Evolutionary conservation across 2,329 filamentous ascomycete species (phyloP), one percentile per base, ranked within the genome.

Genomic region (Fusarium camptoceras): DNA sequence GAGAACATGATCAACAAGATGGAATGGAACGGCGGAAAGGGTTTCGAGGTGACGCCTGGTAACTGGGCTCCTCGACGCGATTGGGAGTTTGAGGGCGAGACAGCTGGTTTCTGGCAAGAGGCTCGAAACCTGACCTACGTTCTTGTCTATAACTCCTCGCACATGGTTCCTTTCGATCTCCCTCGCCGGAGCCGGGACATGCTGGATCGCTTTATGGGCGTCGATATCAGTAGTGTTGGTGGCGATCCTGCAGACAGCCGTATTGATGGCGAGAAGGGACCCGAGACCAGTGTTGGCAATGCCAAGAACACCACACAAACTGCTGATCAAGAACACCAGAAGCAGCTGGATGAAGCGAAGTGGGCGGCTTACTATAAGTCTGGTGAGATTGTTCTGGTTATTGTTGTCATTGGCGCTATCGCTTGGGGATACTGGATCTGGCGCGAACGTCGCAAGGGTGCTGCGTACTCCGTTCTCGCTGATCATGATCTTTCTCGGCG

Each of bases 151-250:
- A 97, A 99, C 79, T 90, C 94, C 18, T 97, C 93, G 51, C 96
- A 99, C 81, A 99, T 99, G 96, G 96, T 99, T 2, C 97, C 96
- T 1, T 98, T 96, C 76, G 95, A 99, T 80, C 92, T 92, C 74
- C 91, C 95, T 2, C 90, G 94, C 49, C 91, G 94, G 65, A 92
- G 91, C 22, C 89, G 95, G 66, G 96, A 98, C 79, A 99, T 99
- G 96, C 89, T 99, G 18, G 95, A 99, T 80, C 92, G 96, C 42
- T 97, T 99, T 82, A 94, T 98, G 87, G 89, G 89, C 50, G 93
- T 99, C 42, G 94, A 98, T 77, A 97, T 98, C 71, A 92, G 89
- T 73, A 91, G 88, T 76, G 97, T 98, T 71, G 95, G 95, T 62
- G 94, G 93, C 53, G 83, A 84, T 54, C 93, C 94, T 1, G 87